phyloP scores from a whole-genome alignment of 2,329 filamentous ascomycete species.

The Aspergillus brunneoviolaceus region DNA sequence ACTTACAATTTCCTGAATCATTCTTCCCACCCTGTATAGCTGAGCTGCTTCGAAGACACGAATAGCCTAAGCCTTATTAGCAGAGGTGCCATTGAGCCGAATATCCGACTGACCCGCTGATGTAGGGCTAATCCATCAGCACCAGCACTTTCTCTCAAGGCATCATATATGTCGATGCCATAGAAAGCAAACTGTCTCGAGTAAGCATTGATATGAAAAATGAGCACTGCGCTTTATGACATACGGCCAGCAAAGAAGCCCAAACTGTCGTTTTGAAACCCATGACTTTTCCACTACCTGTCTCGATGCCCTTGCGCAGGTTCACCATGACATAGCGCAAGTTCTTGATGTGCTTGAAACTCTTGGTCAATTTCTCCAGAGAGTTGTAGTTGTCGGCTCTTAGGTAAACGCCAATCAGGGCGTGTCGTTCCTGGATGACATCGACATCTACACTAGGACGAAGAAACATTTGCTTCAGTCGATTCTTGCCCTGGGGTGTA shows the following conservation, averaged over 20 bases:
- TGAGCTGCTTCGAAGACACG: conserved; percentile 58
- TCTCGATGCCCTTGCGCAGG: conserved; percentile 74
- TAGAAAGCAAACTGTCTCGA: conserved; percentile 65
- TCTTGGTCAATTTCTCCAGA: conserved; percentile 57
- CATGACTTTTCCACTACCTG: conserved; percentile 48
- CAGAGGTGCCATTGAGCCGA: neutral
- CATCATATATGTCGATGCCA: conserved; percentile 67
- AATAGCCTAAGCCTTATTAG: conserved; percentile 49
- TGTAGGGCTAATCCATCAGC: conserved; percentile 54
- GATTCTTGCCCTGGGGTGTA: conserved; percentile 74
- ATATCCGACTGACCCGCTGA: conserved; percentile 47
- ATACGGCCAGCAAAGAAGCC: conserved; percentile 63
- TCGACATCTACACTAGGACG: conserved; percentile 69
- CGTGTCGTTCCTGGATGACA: conserved; percentile 69
- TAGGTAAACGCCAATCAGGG: conserved; percentile 66
- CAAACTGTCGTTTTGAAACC: conserved; percentile 68
- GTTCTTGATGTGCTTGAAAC: conserved; percentile 72
- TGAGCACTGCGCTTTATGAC: conserved; percentile 11
- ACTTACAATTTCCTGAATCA: conserved; percentile 65
- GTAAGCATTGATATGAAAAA: neutral
- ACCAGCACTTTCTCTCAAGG: conserved; percentile 58
- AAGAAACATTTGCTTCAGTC: conserved; percentile 77
- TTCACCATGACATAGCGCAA: conserved; percentile 67
- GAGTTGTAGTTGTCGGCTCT: conserved; percentile 64
- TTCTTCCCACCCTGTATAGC: conserved; percentile 65